These are phyloP conservation scores for Draba incana DNA, from an alignment of 345 rosid genomes.

Conservation along the genomic window DNA sequence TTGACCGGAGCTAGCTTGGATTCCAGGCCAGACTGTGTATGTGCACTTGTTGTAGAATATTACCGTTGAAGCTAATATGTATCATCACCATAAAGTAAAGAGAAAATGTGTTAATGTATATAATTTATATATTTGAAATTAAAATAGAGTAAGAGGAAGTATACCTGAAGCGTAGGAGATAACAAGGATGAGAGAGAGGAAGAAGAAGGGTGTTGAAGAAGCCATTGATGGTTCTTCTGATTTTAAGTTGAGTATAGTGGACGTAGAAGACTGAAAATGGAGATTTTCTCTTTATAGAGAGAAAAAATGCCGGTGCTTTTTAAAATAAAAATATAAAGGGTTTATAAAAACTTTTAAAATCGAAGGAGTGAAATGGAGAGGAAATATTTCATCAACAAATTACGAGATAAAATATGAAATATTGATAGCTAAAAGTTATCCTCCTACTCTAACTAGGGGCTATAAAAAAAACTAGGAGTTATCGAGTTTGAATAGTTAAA, in stretches of 20 bases:
- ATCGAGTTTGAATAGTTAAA: background rate
- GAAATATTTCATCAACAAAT: background rate
- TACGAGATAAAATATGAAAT: background rate
- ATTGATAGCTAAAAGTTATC: background rate
- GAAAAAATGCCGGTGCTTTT: background rate
- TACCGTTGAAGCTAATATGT: constrained; percentile 36
- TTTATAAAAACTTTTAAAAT: background rate
- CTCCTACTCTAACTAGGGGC: too few relatives aligned
- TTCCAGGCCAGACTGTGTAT: constrained; percentile 52
- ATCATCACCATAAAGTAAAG: background rate
- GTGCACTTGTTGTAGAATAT: constrained; percentile 51
- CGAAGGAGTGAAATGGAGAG: background rate
- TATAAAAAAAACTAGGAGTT: background rate
- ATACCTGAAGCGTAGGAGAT: constrained; percentile 43
- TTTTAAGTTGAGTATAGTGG: constrained; percentile 5
- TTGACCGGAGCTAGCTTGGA: constrained; percentile 47
- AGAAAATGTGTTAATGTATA: too few relatives aligned
- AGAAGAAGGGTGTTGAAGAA: constrained; percentile 18
- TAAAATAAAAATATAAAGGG: background rate
- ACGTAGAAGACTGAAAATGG: constrained; percentile 17
- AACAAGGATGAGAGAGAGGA: constrained; percentile 29
- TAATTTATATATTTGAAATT: too few relatives aligned
- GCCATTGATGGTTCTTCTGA: constrained; percentile 32
- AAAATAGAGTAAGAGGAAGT: background rate
- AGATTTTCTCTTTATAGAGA: constrained; percentile 33